Percentiles rank a stretch among this genome's conserved stretches.
Evolutionary conservation across 768 basidiomycete species (phyloP).

Genomic region (Mrakia gelida): DNA sequence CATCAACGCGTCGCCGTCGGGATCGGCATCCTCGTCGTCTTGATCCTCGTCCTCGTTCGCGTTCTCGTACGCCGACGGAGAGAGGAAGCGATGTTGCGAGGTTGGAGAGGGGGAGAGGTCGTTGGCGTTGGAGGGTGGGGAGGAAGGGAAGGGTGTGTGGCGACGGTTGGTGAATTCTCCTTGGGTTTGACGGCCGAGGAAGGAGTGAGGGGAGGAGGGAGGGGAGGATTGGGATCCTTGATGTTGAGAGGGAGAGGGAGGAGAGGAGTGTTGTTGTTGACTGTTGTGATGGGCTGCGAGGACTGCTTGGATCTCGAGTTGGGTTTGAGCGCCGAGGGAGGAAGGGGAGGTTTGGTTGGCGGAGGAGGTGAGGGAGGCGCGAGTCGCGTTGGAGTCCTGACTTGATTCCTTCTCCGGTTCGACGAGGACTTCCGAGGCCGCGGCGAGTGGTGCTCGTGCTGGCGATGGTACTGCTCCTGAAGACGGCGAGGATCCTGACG

Average conservation of each 20-base stretch:
- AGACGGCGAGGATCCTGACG: not conserved
- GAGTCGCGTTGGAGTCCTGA: not conserved
- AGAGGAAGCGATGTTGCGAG: not conserved
- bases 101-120: not conserved
- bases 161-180: not conserved
- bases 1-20: not conserved
- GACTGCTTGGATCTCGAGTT: conserved; percentile 9
- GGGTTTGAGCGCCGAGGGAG: conserved; percentile 10
- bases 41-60: not conserved
- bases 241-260: not conserved
- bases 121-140: not conserved
- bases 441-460: not conserved
- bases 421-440: not conserved
- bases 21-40: not conserved
- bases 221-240: not conserved
- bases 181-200: conserved; percentile 6
- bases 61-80: not conserved
- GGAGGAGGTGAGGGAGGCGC: not conserved
- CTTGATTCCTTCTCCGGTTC: not conserved
- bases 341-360: not conserved
- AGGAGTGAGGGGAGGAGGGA: not conserved
- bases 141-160: not conserved
- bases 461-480: not conserved
- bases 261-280: not conserved
- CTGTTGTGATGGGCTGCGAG: not conserved